Evolutionary conservation across 257 asterid genomes (phyloP).

Genomic region (Gardenia jasminoides): DNA sequence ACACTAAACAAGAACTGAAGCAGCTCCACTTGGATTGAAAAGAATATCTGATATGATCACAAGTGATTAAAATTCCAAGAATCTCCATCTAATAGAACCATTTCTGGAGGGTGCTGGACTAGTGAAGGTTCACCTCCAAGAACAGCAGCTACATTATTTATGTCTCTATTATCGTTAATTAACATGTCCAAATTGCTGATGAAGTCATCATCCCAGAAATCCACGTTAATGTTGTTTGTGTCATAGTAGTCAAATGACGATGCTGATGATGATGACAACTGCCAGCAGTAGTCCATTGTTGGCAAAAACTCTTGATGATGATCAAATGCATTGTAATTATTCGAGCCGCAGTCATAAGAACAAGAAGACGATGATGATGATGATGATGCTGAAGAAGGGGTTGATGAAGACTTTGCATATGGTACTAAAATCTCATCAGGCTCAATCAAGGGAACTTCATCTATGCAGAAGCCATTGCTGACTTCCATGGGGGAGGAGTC

Average conservation of each 20-base stretch:
- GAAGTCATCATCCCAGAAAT: constrained; percentile 65
- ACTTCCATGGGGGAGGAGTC: constrained; percentile 33
- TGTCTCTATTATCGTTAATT: constrained; percentile 26
- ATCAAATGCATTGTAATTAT: constrained; percentile 21
- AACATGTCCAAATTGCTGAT: constrained; percentile 49
- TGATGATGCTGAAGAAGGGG: constrained; percentile 27
- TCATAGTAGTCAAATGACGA: constrained; percentile 19
- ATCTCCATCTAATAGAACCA: constrained; percentile 19
- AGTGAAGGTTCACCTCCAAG: background rate
- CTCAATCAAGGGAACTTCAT: constrained; percentile 70
- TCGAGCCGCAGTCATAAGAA: constrained; percentile 14
- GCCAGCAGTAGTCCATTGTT: constrained; percentile 38
- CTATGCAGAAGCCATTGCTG: constrained; percentile 61
- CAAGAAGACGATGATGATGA: constrained; percentile 31
- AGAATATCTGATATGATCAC: constrained; percentile 3
- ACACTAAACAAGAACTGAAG: background rate
- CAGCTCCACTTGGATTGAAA: background rate
- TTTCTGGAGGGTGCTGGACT: background rate
- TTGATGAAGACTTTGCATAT: constrained; percentile 23
- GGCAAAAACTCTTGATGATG: constrained; percentile 34
- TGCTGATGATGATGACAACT: background rate
- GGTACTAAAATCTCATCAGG: constrained; percentile 64
- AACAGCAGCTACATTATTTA: constrained; percentile 7
- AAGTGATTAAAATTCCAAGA: constrained; percentile 28
- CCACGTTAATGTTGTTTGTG: constrained; percentile 47